These are phyloP conservation scores for Fusarium napiforme DNA, from an alignment of 2,329 filamentous ascomycete species.

Conservation along the genomic window DNA sequence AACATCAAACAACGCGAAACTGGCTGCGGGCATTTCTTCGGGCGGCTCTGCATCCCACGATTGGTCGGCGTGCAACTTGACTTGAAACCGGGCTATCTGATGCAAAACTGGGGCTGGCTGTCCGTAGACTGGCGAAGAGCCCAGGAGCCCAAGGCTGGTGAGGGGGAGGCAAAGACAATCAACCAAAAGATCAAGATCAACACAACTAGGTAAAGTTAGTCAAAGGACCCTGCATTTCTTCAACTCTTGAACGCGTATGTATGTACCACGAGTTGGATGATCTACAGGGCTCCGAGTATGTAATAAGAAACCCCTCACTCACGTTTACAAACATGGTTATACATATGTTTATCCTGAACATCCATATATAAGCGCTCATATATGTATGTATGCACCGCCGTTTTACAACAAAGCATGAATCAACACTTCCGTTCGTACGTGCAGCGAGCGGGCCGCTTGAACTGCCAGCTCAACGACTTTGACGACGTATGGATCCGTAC, in stretches of 20 bases:
- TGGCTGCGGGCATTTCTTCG: conserved; percentile 6
- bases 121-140: background rate
- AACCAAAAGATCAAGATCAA: conserved; percentile 15
- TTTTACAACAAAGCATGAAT: conserved; percentile 1
- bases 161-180: conserved; percentile 7
- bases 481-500: background rate
- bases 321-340: conserved; percentile 1
- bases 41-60: conserved; percentile 22
- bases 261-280: background rate
- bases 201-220: background rate
- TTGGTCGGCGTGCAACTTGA: conserved; percentile 18
- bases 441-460: conserved; percentile 12
- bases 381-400: background rate
- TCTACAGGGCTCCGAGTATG: conserved; percentile 5
- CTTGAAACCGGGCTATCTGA: conserved; percentile 36
- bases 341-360: conserved; percentile 5
- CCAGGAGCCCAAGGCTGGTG: background rate
- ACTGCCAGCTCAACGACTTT: background rate
- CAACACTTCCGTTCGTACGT: no score
- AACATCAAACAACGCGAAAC: conserved; percentile 33
- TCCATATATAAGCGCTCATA: conserved; percentile 11
- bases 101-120: conserved; percentile 27
- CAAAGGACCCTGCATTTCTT: conserved; percentile 23
- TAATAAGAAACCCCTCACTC: conserved; percentile 8
- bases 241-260: conserved; percentile 19